phyloP scores from a whole-genome alignment of 805 yeast genomes.

The Candida chilensis region DNA sequence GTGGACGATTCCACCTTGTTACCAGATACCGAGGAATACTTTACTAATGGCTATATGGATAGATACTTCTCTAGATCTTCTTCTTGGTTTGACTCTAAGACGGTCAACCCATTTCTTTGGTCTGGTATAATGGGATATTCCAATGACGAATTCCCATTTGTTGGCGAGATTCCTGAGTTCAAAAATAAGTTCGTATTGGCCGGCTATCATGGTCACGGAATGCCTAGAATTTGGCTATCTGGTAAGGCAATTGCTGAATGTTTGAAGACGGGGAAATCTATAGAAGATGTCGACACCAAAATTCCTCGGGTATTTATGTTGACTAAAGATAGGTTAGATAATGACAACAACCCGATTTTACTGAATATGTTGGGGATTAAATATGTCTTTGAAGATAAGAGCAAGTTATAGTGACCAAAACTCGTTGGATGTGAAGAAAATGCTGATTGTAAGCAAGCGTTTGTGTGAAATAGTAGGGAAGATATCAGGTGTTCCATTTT shows the following conservation, averaged over 20 bases:
- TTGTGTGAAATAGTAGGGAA: no score
- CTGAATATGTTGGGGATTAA: constrained; percentile 2
- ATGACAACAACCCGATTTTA: constrained; percentile 1
- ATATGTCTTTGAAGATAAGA: no score
- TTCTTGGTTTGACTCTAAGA: constrained; percentile 3
- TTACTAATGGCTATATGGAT: constrained; percentile 3
- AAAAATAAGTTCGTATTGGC: constrained; percentile 5
- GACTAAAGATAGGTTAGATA: constrained; percentile 4
- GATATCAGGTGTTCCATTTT: no score
- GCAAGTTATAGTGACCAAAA: no score
- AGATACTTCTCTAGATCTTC: constrained; percentile 2
- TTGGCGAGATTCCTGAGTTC: constrained; percentile 4
- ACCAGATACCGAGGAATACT: constrained; percentile 4
- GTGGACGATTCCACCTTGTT: constrained; percentile 5
- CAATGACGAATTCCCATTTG: constrained; percentile 7
- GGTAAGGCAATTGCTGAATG: constrained; percentile 6
- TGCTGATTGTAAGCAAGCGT: no score
- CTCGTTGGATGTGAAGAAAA: no score
- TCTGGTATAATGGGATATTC: constrained; percentile 9
- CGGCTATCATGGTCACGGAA: constrained; percentile 8
- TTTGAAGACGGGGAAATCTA: constrained; percentile 2
- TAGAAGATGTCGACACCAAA: constrained; percentile 2
- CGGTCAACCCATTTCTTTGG: constrained; percentile 4
- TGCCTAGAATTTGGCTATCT: constrained; percentile 7
- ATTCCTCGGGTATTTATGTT: constrained; percentile 5